Percentiles rank a stretch among this genome's conserved stretches.
Conservation (phyloP, 1,284 basidiomycete species). For the Ustilago sp. region DNA sequence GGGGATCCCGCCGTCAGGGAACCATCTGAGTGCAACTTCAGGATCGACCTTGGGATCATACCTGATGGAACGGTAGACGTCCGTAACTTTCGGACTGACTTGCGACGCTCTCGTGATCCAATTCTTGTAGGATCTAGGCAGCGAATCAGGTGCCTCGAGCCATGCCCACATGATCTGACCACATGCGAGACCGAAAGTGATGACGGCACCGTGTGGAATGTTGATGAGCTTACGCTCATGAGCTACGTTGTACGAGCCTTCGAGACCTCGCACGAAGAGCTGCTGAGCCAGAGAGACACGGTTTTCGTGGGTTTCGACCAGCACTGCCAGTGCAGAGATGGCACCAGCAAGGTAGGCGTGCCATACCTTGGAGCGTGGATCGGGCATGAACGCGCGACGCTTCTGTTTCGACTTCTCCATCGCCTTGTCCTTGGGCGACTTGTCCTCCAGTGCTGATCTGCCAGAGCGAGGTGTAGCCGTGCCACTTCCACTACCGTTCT, state of each 20-base stretch:
- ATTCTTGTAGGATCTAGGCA: conserved; percentile 56
- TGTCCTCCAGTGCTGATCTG: conserved; percentile 50
- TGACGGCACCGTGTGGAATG: conserved; percentile 85
- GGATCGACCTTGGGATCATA: conserved; percentile 26
- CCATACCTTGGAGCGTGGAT: conserved; percentile 75
- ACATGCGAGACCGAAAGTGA: conserved; percentile 85
- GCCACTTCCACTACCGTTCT: conserved; percentile 28
- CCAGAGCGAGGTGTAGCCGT: conserved; percentile 57
- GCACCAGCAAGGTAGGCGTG: conserved; percentile 89
- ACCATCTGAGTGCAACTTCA: conserved; percentile 42
- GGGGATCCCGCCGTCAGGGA: conserved; percentile 61
- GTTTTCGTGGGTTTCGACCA: conserved; percentile 81
- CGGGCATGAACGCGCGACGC: conserved; percentile 59
- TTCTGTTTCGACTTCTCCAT: conserved; percentile 55
- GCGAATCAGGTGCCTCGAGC: conserved; percentile 72
- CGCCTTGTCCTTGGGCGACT: conserved; percentile 50
- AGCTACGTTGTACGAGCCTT: conserved; percentile 83
- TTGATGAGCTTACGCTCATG: conserved; percentile 74
- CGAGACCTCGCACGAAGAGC: conserved; percentile 83
- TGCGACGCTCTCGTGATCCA: conserved; percentile 67
- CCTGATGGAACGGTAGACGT: conserved; percentile 34
- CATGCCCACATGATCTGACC: conserved; percentile 84
- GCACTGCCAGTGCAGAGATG: conserved; percentile 81
- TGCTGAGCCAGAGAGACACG: conserved; percentile 86
- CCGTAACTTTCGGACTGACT: conserved; percentile 43